Evolutionary conservation across 2,329 filamentous ascomycete species (phyloP).

Genomic region (Biscogniauxia mediterranea): DNA sequence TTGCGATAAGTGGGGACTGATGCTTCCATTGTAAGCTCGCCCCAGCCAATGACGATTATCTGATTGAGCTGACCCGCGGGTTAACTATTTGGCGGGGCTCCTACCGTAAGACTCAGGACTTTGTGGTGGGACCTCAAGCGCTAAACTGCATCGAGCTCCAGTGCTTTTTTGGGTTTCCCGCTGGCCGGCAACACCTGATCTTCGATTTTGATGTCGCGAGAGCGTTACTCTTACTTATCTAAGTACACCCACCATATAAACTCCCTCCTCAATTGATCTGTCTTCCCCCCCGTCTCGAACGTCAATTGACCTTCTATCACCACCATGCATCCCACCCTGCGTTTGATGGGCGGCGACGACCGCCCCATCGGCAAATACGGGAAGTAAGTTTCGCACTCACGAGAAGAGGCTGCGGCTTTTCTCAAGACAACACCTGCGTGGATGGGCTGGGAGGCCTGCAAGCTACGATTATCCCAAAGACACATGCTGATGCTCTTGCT

Average conservation of each 20-base stretch:
- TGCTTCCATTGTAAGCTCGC: slow-evolving; percentile 2
- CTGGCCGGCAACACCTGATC: slow-evolving; percentile 16
- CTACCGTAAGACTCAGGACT: neutral
- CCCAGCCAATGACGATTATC: neutral
- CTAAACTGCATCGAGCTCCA: neutral
- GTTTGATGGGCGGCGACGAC: slow-evolving; percentile 39
- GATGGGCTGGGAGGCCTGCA: too few relatives aligned
- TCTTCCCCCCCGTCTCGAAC: slow-evolving; percentile 10
- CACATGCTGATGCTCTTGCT: slow-evolving; percentile 21
- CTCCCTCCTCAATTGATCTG: slow-evolving; percentile 31
- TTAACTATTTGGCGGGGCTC: slow-evolving; percentile 24
- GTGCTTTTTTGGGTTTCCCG: neutral
- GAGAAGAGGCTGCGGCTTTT: slow-evolving; percentile 33
- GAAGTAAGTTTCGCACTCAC: slow-evolving; percentile 38
- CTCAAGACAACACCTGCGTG: slow-evolving; percentile 1
- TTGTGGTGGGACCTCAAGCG: neutral
- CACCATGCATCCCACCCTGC: slow-evolving; percentile 49
- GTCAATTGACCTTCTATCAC: slow-evolving; percentile 25
- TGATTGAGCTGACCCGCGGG: slow-evolving; percentile 11
- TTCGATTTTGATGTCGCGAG: slow-evolving; percentile 33
- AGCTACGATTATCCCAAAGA: too few relatives aligned
- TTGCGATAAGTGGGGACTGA: neutral
- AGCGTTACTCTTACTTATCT: slow-evolving; percentile 8
- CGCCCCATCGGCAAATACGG: slow-evolving; percentile 42
- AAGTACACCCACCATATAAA: slow-evolving; percentile 24